A percentile compares a stretch with the other conserved stretches of the same genome.
Evolutionary conservation across 2,329 filamentous ascomycete genomes (phyloP).

Genomic region (Beauveria pseudobassiana): DNA sequence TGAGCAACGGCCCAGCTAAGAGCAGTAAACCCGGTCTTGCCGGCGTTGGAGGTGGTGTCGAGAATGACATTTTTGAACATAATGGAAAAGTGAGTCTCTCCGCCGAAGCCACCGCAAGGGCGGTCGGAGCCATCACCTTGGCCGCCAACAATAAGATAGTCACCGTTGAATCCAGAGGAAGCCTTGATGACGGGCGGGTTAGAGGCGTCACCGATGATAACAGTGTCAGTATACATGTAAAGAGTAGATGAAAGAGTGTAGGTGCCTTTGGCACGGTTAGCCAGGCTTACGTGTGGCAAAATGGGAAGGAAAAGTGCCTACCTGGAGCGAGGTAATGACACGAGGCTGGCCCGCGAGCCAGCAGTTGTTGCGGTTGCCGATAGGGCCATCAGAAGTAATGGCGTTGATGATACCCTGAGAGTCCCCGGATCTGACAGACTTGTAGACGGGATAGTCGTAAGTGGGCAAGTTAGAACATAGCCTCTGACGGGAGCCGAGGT

Average conservation of each 20-base stretch:
- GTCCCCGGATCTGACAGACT: conserved; percentile 11
- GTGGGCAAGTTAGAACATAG: conserved; percentile 14
- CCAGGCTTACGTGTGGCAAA: neutral
- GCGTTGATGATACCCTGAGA: conserved; percentile 5
- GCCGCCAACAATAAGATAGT: conserved; percentile 16
- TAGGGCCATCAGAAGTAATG: conserved; percentile 11
- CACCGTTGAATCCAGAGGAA: conserved; percentile 55
- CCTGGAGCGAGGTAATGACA: conserved; percentile 16
- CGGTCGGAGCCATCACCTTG: conserved; percentile 13
- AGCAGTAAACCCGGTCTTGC: conserved; percentile 12
- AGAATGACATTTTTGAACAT: conserved; percentile 18
- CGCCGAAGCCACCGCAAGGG: conserved; percentile 14
- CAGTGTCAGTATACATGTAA: conserved; percentile 46
- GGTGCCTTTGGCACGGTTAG: conserved; percentile 11
- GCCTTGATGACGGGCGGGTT: conserved; percentile 65
- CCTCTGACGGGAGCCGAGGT: conserved; percentile 15
- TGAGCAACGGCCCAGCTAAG: conserved; percentile 17
- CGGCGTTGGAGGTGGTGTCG: conserved; percentile 15
- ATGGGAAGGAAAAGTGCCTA: neutral
- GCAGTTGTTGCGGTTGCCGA: conserved; percentile 14
- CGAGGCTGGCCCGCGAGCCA: conserved; percentile 16
- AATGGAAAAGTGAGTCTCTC: conserved; percentile 17
- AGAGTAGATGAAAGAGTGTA: conserved; percentile 14
- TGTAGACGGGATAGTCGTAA: conserved; percentile 17
- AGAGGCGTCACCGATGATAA: conserved; percentile 70